Base-by-base conservation (phyloP, 441 rosid species). In the Isatis lusitanica region DNA sequence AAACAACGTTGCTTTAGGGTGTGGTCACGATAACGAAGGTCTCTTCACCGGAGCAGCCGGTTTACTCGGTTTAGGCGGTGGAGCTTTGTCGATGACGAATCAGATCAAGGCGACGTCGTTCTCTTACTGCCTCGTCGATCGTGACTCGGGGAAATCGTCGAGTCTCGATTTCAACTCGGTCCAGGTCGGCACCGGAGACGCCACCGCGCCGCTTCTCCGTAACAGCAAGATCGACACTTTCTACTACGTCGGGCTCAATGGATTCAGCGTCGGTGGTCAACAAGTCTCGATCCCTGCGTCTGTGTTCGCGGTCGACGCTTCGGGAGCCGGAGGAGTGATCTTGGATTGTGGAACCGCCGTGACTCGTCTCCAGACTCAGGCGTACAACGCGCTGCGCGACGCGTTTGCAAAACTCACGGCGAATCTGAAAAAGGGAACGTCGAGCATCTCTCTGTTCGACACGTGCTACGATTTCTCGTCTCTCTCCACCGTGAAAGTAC, bases 321-420 rank as follows among this genome's bases (percentile, higher is more conserved):
- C 88, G 2, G 93, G 93, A 4, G 24, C 53, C 31, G 88, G 93
- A 1, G 93, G 93, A 13, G 80, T 88, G 55, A 88, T 88, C 18
- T 79, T 88, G 13, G 93, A 88, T 24, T 88, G 89, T 36, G 93
- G 93, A 26, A 88, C 93, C 30, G 85, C 93, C 74, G 75, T 88
- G 69, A 85, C 89, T 66, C 88, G 93, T 67, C 66, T 88, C 31
- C 89, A 78, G 73, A 88, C 88, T 31, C 76, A 78, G 71, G 93
- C 90, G 0, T 88, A 88, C 66, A 74, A 79, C 85, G 57, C 89
- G n/a, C 70, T 88, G 0, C 87, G 93, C 7, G 93, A 86, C 80
- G 75, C 87, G 63, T 88, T 86, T 66, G 76, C 65, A 6, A 75
- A 39, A 65, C 51, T 18, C 65, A 77, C 86, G 0, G 9, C 17